phyloP scores from a whole-genome alignment of 2,329 filamentous ascomycete genomes.

The Pseudogymnoascus sp. region DNA sequence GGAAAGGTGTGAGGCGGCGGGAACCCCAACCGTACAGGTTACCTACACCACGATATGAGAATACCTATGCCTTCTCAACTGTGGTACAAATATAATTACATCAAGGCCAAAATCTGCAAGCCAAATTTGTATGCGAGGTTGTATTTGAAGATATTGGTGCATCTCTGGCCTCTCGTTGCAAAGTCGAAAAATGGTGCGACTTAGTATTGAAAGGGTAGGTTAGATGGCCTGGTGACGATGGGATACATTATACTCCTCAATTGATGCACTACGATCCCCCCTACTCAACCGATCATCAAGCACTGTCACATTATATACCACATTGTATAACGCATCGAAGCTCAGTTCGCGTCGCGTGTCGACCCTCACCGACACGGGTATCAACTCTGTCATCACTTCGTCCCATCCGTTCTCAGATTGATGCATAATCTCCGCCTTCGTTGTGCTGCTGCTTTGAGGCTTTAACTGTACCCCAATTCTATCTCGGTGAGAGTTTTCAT shows the following conservation, averaged over 20 bases:
- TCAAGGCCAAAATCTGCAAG: background rate
- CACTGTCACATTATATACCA: background rate
- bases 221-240: too few species aligned
- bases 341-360: background rate
- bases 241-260: too few species aligned
- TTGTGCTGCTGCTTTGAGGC: background rate
- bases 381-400: background rate
- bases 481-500: background rate
- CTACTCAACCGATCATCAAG: background rate
- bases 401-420: background rate
- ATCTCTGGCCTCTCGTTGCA: background rate
- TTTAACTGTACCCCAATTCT: background rate
- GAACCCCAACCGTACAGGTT: background rate
- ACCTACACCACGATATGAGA: background rate
- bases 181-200: too few species aligned
- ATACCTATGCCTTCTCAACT: background rate
- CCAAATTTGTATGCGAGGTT: background rate
- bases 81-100: background rate
- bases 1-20: background rate
- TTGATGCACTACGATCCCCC: too few species aligned
- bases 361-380: background rate
- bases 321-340: background rate
- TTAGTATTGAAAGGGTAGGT: too few species aligned
- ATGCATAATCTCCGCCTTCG: background rate
- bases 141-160: background rate